A percentile compares a stretch with the other conserved stretches of the same genome.
These are phyloP conservation scores for Erythrophleum ivorense DNA, from an alignment of 331 rosid species.

Conservation along the genomic window DNA sequence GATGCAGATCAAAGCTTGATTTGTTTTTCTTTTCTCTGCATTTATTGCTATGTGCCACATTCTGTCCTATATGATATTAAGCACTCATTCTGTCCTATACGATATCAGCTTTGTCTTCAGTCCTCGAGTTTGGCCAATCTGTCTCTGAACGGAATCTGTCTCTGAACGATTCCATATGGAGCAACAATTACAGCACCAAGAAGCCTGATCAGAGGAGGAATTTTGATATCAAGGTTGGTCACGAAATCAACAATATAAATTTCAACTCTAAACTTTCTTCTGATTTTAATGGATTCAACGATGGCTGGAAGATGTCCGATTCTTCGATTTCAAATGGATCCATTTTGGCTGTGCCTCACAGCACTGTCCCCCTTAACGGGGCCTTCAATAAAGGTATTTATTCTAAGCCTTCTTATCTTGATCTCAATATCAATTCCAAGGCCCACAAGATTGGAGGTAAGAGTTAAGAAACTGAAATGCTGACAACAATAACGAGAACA, in stretches of 20 bases:
- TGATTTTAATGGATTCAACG: neutral
- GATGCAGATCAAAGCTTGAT: too few relatives aligned
- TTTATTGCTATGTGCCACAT: too few relatives aligned
- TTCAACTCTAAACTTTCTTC: neutral
- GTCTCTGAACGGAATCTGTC: slow-evolving; percentile 74
- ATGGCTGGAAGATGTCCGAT: slow-evolving; percentile 54
- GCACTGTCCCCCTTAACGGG: slow-evolving; percentile 46
- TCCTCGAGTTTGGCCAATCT: slow-evolving; percentile 63
- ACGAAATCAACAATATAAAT: slow-evolving; percentile 40
- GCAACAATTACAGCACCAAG: slow-evolving; percentile 65
- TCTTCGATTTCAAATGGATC: slow-evolving; percentile 17
- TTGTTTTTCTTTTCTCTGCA: too few relatives aligned
- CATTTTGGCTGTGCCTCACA: slow-evolving; percentile 39
- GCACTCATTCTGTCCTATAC: too few relatives aligned
- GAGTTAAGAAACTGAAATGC: slow-evolving; percentile 31
- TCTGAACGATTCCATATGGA: slow-evolving; percentile 87
- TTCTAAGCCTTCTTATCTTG: slow-evolving; percentile 46
- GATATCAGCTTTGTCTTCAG: slow-evolving; percentile 70
- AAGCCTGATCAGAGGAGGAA: slow-evolving; percentile 70
- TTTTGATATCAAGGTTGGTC: slow-evolving; percentile 68
- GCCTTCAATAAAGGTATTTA: slow-evolving; percentile 63
- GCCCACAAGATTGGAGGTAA: slow-evolving; percentile 47
- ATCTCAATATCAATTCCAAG: slow-evolving; percentile 42
- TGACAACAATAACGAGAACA: slow-evolving; percentile 43
- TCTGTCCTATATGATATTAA: too few relatives aligned